These are phyloP conservation scores for Diaporthe sp. DNA, from an alignment of 2,329 filamentous ascomycete genomes.

Conservation along the genomic window DNA sequence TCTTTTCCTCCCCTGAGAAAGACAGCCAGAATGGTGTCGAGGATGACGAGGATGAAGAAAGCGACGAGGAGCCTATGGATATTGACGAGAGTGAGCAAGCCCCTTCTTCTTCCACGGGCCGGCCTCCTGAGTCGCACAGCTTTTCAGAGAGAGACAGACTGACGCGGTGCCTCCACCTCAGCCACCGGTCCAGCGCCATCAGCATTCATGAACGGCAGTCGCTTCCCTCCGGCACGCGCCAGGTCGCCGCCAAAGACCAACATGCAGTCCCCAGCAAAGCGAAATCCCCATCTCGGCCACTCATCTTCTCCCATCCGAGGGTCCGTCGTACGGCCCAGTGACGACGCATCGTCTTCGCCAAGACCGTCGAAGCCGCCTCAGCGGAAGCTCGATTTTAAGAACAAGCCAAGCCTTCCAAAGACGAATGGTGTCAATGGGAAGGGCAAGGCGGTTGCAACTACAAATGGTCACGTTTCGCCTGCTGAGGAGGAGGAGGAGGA, in stretches of 20 bases:
- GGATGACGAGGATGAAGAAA: slow-evolving; percentile 50
- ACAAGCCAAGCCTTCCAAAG: slow-evolving; percentile 49
- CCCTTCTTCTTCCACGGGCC: slow-evolving; percentile 39
- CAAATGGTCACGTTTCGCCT: slow-evolving; percentile 33
- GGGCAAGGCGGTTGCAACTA: slow-evolving; percentile 41
- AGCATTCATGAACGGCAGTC: slow-evolving; percentile 65
- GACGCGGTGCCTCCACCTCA: slow-evolving; percentile 46
- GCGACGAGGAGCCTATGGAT: slow-evolving; percentile 65
- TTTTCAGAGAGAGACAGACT: slow-evolving; percentile 1
- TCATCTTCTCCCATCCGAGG: slow-evolving; percentile 64
- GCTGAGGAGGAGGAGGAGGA: slow-evolving; percentile 50
- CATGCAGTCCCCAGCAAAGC: slow-evolving; percentile 72
- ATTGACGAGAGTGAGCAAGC: slow-evolving; percentile 55
- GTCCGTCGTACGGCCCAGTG: slow-evolving; percentile 51
- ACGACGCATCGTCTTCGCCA: slow-evolving; percentile 41
- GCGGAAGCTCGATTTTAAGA: slow-evolving; percentile 67
- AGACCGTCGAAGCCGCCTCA: slow-evolving; percentile 60
- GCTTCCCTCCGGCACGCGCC: slow-evolving; percentile 62
- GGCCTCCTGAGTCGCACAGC: not conserved
- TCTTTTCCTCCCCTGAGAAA: slow-evolving; percentile 90
- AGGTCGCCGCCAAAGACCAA: slow-evolving; percentile 76
- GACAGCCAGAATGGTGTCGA: slow-evolving; percentile 50
- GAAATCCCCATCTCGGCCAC: slow-evolving; percentile 70
- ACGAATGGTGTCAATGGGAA: slow-evolving; percentile 48
- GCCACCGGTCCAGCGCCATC: slow-evolving; percentile 68